These are phyloP conservation scores for Leucosporidium yakuticum DNA, from an alignment of 768 basidiomycete species.

Conservation along the genomic window DNA sequence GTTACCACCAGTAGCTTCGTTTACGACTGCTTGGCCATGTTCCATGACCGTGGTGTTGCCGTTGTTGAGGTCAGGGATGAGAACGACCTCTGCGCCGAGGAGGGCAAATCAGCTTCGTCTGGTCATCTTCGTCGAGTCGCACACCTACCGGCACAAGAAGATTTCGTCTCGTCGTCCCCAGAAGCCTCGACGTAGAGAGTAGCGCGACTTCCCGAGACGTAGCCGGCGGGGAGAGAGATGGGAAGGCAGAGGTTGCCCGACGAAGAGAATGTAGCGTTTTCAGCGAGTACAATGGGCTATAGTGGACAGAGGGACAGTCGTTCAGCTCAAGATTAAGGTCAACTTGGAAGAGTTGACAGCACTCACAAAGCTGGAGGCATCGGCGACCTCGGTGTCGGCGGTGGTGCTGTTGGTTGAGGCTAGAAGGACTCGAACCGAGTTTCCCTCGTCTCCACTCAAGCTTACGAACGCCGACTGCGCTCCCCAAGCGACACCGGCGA, in stretches of 20 bases:
- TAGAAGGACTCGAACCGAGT: conserved; percentile 3
- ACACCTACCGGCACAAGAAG: conserved; percentile 2
- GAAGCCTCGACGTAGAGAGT: conserved; percentile 14
- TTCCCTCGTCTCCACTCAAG: conserved; percentile 9
- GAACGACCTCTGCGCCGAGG: conserved; percentile 4
- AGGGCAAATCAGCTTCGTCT: not conserved
- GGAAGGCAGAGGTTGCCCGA: conserved; percentile 19
- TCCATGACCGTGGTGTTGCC: not conserved
- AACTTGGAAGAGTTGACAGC: too few species aligned
- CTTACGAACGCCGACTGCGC: conserved; percentile 4
- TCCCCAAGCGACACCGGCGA: conserved; percentile 3
- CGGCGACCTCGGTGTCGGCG: not conserved
- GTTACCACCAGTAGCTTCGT: conserved; percentile 3
- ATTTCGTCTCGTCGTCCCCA: conserved; percentile 2
- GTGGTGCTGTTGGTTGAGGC: conserved; percentile 1
- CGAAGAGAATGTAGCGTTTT: conserved; percentile 3
- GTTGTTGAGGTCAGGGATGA: conserved; percentile 3
- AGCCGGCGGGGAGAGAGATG: not conserved
- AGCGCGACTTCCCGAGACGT: not conserved
- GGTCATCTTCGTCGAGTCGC: too few species aligned
- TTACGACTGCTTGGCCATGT: conserved; percentile 2
- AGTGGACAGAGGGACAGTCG: not conserved
- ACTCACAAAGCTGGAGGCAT: conserved; percentile 4
- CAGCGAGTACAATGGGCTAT: conserved; percentile 7
- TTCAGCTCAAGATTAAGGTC: not conserved